Evolutionary conservation across 2,329 filamentous ascomycete species (phyloP), one percentile per base, ranked within the genome.

Genomic region (Penicillium sp.): DNA sequence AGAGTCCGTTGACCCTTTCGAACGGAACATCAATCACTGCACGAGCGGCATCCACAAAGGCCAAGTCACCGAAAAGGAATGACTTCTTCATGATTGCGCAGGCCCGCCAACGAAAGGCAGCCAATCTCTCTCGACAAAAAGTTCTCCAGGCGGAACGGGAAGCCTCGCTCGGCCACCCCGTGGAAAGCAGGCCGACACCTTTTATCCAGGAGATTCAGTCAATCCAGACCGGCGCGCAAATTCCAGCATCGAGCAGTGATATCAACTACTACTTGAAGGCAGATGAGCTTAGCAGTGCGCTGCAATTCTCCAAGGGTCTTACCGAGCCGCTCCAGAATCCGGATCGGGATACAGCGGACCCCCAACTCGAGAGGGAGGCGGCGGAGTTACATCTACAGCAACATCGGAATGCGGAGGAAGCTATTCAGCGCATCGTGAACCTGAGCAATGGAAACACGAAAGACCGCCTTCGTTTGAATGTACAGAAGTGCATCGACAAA

Each of bases 81-180:
- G 89, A 97, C 62, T 90, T 90, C 0, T 96, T 95, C 67, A 79
- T 85, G 52, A 81, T 87, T 71, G 86, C 86, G 3, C 89, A 95
- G 71, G 84, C 88, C 28, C 82, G 87, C 63, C 88, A 90, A 67
- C 85, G 89, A 54, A 95, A 92, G 71, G 83, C 86, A 9, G 88
- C 87, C 58, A 95, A 95, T 66, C 69, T 92, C 40, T 81, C 86
- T 64, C 83, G 89, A 44, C 89, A 86, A 63, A 78, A 81, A 54
- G 82, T 83, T 55, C 79, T 97, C 47, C 71, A 82, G 52, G 74
- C 81, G 56, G 76, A 84, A 65, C 83, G 88, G 51, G 77, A 81
- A 50, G 78, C 78, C 41, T 78, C 78, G 40, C 77, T 86, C 57
- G 92, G 92, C 44, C 82, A 95, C 69, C 88, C 90, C 1, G 77